Percentiles rank a stretch among this genome's conserved stretches.
Evolutionary conservation across 2,329 filamentous ascomycete species (phyloP).

Genomic region (Phialophora macrospora): DNA sequence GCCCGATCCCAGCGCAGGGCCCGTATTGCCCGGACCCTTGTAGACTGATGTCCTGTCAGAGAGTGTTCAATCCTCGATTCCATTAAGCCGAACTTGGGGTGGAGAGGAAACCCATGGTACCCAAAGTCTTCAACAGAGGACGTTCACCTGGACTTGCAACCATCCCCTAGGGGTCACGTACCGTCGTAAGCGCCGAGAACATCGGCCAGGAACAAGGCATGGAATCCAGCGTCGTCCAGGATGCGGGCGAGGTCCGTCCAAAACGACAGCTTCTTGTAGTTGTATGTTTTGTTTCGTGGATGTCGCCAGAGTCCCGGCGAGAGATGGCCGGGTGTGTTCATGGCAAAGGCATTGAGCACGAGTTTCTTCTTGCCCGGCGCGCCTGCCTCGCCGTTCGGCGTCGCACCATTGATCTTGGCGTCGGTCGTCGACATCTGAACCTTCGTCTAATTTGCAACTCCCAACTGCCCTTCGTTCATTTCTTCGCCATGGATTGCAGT

Average conservation of each 20-base stretch:
- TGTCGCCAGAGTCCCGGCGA: constrained; percentile 51
- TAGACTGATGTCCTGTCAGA: constrained; percentile 41
- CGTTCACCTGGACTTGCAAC: background rate
- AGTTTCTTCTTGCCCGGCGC: constrained; percentile 39
- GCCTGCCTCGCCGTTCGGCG: background rate
- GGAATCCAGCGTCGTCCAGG: constrained; percentile 56
- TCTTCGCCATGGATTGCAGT: background rate
- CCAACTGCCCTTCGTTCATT: background rate
- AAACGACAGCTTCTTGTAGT: constrained; percentile 52
- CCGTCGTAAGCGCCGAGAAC: constrained; percentile 43
- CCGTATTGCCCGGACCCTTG: constrained; percentile 48
- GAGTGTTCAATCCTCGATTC: background rate
- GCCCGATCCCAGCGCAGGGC: constrained; percentile 47
- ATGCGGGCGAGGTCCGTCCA: constrained; percentile 56
- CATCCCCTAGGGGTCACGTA: constrained; percentile 8
- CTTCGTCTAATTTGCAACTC: background rate
- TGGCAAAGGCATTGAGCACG: constrained; percentile 56
- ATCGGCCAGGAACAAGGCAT: constrained; percentile 59
- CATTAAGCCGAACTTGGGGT: background rate
- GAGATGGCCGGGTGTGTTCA: constrained; percentile 54
- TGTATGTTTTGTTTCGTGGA: constrained; percentile 45
- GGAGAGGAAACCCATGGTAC: too few relatives aligned
- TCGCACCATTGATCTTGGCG: constrained; percentile 11
- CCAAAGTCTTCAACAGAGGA: background rate
- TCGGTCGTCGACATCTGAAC: constrained; percentile 5